Evolutionary conservation across 495 filamentous ascomycete species (phyloP).

Genomic region (Penicillium coprophilum): DNA sequence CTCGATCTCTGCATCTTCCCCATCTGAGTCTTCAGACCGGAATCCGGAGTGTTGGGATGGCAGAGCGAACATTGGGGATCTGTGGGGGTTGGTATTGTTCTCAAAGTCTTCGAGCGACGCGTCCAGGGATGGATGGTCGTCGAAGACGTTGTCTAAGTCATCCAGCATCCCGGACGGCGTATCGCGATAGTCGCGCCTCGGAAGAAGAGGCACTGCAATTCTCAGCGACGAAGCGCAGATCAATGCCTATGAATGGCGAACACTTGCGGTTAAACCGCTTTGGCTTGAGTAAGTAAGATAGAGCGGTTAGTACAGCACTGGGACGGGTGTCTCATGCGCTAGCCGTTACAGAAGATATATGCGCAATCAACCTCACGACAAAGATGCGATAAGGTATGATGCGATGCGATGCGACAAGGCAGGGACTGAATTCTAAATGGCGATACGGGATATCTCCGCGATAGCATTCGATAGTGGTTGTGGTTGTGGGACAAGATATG

Average conservation of each 20-base stretch:
- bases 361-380: constrained; percentile 22
- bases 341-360: constrained; percentile 13
- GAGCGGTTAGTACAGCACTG: constrained; percentile 26
- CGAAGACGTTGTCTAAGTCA: constrained; percentile 54
- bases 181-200: constrained; percentile 25
- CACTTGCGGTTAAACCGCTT: constrained; percentile 5
- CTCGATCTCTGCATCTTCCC: constrained; percentile 39
- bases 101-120: constrained; percentile 78
- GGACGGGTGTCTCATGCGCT: constrained; percentile 14
- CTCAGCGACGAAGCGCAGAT: constrained; percentile 26
- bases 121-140: constrained; percentile 68
- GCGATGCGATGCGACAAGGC: constrained; percentile 19
- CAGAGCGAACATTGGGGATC: constrained; percentile 57
- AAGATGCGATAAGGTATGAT: constrained; percentile 15
- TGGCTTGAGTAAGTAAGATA: constrained; percentile 3
- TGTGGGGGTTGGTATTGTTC: constrained; percentile 49
- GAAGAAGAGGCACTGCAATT: constrained; percentile 15
- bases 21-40: constrained; percentile 61
- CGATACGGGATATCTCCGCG: constrained; percentile 8
- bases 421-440: constrained; percentile 1
- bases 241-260: constrained; percentile 13
- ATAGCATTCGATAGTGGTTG: constrained; percentile 12
- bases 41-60: constrained; percentile 78
- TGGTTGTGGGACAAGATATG: constrained; percentile 13
- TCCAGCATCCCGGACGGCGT: constrained; percentile 51